Base-by-base conservation (phyloP, 495 filamentous ascomycete species). In the Bathelium albidoporum region DNA sequence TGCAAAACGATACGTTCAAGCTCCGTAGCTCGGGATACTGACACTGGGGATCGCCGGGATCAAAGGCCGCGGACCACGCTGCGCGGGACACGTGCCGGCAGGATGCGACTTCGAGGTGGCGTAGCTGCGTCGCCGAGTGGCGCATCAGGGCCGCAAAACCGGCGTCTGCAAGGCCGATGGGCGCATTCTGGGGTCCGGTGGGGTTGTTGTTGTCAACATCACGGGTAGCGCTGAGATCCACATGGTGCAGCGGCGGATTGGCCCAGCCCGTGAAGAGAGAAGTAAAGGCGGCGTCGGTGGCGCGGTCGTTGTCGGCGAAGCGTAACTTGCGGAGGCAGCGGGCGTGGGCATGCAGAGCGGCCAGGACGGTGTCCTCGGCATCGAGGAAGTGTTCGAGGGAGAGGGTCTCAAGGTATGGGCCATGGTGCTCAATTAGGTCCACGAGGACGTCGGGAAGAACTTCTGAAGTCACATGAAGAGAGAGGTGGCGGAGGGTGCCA, bases 91-190 rank as follows among this genome's bases (percentile, higher is more conserved):
- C 89, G 69, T 94, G 86, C 26, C 91, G 85, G 70, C 91, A 95
- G 9, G 85, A 90, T 16, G 86, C 77, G 31, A 96, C 78, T 67
- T 93, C 86, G 22, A 97, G 74, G 20, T 79, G 74, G 62, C 80
- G 73, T 1, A 96, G 74, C 11, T 68, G 73, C 9, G 70, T 66
- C 41, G 88, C 87, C 0, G 91, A 95, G 70, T 96, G 91, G n/a
- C 74, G 74, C 89, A 97, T 95, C 59, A 96, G 73, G 1, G 90
- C 87, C 55, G 79, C 68, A 73, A 97, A 92, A 0, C 88, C 90
- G 43, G 78, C 70, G 11, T 84, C 86, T 52, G 85, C 88, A 61
- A 96, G 82, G 20, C 90, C 90, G 32, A 89, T 74, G 22, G 49
- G 49, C 22, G 82, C 76, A 20, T 75, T 71, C 36, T 71, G 68